Evolutionary conservation across 371 early-diverging fungal species (phyloP).

Genomic region (Smittium mucronatum): DNA sequence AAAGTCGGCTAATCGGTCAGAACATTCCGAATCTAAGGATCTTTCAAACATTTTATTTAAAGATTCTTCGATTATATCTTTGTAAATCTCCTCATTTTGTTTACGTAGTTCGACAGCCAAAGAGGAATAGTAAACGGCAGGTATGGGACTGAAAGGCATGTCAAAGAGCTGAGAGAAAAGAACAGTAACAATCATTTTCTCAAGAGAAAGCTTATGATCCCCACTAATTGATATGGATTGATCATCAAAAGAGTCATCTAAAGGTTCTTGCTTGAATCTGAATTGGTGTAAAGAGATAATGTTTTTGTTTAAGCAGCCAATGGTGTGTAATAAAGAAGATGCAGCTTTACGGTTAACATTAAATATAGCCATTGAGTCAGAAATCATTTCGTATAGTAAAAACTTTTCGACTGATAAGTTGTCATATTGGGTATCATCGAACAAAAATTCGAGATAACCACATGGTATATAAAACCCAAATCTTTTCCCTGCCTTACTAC

Average conservation of each 20-base stretch:
- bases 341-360: not conserved
- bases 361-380: not conserved
- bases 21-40: not conserved
- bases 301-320: not conserved
- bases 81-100: not conserved
- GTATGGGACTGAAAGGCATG: not conserved
- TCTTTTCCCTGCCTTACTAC: not conserved
- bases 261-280: not conserved
- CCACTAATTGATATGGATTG: no score
- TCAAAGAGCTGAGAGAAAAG: not conserved
- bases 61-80: not conserved
- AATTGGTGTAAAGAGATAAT: not conserved
- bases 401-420: not conserved
- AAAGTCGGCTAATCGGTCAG: not conserved
- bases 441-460: not conserved
- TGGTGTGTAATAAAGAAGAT: not conserved
- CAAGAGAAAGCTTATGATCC: not conserved
- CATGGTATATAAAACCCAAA: not conserved
- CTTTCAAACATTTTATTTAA: not conserved
- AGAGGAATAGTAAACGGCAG: not conserved
- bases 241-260: not conserved
- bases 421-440: not conserved
- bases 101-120: not conserved
- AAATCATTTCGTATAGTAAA: not conserved
- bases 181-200: not conserved